phyloP scores from a whole-genome alignment of 2,329 filamentous ascomycete genomes.

The Xylariaceae sp. region DNA sequence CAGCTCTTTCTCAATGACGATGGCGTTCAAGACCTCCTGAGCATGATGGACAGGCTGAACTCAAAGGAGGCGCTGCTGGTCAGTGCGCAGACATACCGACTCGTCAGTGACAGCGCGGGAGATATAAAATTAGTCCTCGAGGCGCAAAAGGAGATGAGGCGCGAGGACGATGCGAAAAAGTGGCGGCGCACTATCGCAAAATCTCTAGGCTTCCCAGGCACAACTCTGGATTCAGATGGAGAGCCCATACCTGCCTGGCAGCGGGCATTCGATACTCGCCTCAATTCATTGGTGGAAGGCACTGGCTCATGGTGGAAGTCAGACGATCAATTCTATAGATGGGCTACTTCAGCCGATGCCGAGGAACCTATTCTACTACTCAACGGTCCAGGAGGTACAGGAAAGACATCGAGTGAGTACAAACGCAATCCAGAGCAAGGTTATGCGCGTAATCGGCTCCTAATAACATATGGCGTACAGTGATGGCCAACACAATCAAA shows the following conservation, averaged over 20 bases:
- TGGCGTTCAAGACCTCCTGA: constrained; percentile 32
- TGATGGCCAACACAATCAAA: constrained; percentile 32
- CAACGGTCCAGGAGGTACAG: constrained; percentile 29
- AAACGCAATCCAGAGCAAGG: background rate
- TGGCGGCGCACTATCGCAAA: constrained; percentile 31
- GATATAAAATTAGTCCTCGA: constrained; percentile 30
- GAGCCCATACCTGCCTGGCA: constrained; percentile 32
- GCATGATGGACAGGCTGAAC: constrained; percentile 34
- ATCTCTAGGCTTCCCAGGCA: constrained; percentile 27
- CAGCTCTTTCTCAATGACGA: constrained; percentile 36
- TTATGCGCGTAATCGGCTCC: background rate
- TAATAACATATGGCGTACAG: background rate
- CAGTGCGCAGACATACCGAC: constrained; percentile 33
- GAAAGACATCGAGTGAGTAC: constrained; percentile 31
- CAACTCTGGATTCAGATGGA: constrained; percentile 28
- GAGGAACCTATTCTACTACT: constrained; percentile 27
- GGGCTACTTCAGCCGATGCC: constrained; percentile 21
- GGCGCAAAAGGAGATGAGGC: constrained; percentile 29
- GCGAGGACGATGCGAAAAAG: constrained; percentile 32
- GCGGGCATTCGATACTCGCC: constrained; percentile 28
- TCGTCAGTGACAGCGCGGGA: constrained; percentile 32
- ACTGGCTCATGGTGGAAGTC: constrained; percentile 31
- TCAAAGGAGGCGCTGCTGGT: constrained; percentile 34
- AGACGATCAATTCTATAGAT: constrained; percentile 21
- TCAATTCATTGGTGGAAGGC: constrained; percentile 28